phyloP scores from a whole-genome alignment of 306 rosid genomes.

The Oemleria cerasiformis region DNA sequence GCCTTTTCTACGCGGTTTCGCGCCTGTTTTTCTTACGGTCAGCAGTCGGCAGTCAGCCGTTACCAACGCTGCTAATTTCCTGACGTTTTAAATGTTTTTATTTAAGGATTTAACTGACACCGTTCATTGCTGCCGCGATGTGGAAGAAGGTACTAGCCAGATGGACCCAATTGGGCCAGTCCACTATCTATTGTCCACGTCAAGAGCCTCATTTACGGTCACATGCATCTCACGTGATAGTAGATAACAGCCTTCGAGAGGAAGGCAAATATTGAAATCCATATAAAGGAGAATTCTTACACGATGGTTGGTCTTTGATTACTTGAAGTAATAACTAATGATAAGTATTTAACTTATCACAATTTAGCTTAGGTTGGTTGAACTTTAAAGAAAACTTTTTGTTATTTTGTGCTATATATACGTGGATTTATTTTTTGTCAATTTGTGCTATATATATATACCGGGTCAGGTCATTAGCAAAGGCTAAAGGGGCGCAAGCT shows the following conservation, averaged over 20 bases:
- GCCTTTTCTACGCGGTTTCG: background rate
- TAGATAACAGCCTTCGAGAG: background rate
- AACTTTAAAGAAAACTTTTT: background rate
- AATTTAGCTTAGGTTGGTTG: background rate
- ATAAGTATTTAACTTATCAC: background rate
- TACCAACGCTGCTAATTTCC: no score
- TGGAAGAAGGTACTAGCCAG: no score
- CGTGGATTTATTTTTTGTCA: background rate
- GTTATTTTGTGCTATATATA: background rate
- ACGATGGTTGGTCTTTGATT: background rate
- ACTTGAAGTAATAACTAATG: background rate
- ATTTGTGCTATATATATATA: no score
- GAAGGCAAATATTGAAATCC: no score
- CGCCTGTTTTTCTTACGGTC: background rate
- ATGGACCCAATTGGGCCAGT: background rate
- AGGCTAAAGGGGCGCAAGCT: no score
- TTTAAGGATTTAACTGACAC: background rate
- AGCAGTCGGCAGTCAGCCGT: background rate
- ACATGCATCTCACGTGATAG: slow-evolving; percentile 2
- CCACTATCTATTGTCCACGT: background rate
- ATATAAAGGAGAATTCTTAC: no score
- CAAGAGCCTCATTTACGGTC: background rate
- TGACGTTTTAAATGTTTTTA: no score
- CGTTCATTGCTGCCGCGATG: background rate
- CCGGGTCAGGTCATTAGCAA: no score